Conservation (phyloP, 1,139 yeast species). For the Pichia sp. region DNA sequence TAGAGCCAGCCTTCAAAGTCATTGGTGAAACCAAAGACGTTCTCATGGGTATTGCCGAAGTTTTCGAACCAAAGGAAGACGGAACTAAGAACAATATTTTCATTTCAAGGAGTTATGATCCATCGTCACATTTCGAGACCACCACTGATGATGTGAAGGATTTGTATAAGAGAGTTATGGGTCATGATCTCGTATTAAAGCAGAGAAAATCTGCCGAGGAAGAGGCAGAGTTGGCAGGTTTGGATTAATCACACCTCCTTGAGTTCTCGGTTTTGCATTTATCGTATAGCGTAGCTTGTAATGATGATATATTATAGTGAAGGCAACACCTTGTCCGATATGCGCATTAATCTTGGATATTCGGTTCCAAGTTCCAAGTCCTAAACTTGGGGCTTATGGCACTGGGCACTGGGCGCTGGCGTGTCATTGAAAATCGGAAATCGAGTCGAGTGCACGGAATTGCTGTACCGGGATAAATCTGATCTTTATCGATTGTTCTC, state of each 20-base stretch:
- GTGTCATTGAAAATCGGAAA: no score
- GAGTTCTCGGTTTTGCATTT: no score
- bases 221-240: constrained; percentile 38
- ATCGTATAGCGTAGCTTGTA: no score
- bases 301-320: not conserved
- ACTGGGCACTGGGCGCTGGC: no score
- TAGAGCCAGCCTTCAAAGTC: constrained; percentile 90
- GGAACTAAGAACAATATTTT: constrained; percentile 76
- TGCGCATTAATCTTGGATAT: no score
- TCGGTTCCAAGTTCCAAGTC: no score
- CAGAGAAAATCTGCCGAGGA: constrained; percentile 62
- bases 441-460: no score
- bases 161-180: constrained; percentile 84
- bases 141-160: constrained; percentile 97
- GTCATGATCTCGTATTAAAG: constrained; percentile 83
- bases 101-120: constrained; percentile 83
- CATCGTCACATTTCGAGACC: constrained; percentile 91
- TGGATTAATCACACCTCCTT: constrained; percentile 16
- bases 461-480: no score
- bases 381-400: no score
- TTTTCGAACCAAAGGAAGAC: constrained; percentile 80
- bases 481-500: no score
- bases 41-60: constrained; percentile 92
- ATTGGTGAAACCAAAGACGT: constrained; percentile 76
- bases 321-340: no score